Evolutionary conservation across 2,329 filamentous ascomycete species (phyloP).

Genomic region (Ilyonectria mors-panacis): DNA sequence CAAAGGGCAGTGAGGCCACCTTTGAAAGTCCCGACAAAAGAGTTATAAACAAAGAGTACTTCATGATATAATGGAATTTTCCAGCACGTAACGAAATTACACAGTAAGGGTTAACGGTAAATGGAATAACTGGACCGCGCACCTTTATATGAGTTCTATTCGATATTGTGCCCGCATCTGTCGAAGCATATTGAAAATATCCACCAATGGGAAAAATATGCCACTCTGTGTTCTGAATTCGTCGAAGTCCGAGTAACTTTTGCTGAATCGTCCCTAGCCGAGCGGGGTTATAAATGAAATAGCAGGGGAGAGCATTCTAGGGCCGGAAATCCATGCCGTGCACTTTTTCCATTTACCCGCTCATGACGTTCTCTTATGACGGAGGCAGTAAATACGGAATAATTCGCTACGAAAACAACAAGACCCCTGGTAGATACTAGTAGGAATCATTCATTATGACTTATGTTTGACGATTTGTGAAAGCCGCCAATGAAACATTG

Average conservation of each 20-base stretch:
- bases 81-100: neutral
- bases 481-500: neutral
- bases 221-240: neutral
- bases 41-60: conserved; percentile 2
- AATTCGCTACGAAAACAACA: neutral
- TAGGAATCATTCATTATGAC: neutral
- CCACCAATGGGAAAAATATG: neutral
- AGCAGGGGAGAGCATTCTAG: neutral
- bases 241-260: neutral
- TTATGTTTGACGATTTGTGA: neutral
- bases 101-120: neutral
- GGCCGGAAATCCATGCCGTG: neutral
- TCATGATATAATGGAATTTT: neutral
- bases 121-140: neutral
- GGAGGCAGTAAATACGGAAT: neutral
- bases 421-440: neutral
- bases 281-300: neutral
- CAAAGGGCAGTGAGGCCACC: neutral
- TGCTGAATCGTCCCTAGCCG: neutral
- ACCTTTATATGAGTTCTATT: neutral
- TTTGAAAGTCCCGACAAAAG: neutral
- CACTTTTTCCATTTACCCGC: neutral
- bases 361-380: neutral
- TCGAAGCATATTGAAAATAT: neutral
- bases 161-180: neutral